Evolutionary conservation across 2,329 filamentous ascomycete species (phyloP).

Genomic region (Fusarium caatingaense): DNA sequence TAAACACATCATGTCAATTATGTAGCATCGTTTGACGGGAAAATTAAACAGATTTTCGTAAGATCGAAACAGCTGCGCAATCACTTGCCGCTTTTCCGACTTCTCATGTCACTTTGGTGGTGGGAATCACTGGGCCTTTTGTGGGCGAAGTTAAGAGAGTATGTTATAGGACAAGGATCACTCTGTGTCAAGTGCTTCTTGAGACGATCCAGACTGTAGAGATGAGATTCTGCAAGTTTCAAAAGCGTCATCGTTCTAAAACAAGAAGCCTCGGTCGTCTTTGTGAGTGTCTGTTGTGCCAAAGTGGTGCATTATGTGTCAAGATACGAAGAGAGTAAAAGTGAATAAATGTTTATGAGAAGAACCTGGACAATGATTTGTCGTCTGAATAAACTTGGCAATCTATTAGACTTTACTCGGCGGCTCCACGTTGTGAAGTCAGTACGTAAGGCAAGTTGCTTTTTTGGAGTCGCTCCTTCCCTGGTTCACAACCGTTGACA

Average conservation of each 20-base stretch:
- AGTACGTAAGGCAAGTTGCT: neutral
- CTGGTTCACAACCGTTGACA: neutral
- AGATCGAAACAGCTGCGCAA: neutral
- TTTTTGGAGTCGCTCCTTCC: slow-evolving; percentile 8
- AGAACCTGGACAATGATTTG: neutral
- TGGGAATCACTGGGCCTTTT: slow-evolving; percentile 6
- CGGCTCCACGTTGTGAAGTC: neutral
- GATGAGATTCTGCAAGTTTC: slow-evolving; percentile 28
- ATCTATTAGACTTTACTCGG: slow-evolving; percentile 3
- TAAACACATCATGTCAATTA: neutral
- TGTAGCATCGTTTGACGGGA: slow-evolving; percentile 3
- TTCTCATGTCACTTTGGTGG: slow-evolving; percentile 16
- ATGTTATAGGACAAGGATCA: slow-evolving; percentile 16
- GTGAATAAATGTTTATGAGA: neutral
- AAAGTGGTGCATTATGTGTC: slow-evolving; percentile 2
- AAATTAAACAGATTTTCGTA: slow-evolving; percentile 1
- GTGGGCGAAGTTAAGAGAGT: slow-evolving; percentile 3
- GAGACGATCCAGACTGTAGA: slow-evolving; percentile 34
- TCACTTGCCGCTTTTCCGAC: slow-evolving; percentile 23
- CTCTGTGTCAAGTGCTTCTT: slow-evolving; percentile 24
- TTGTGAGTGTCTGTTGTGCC: neutral
- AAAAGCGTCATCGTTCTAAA: slow-evolving; percentile 19
- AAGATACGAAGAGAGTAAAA: neutral
- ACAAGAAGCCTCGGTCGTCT: slow-evolving; percentile 11
- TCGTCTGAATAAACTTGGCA: slow-evolving; percentile 8